Percentiles rank a stretch among this genome's conserved stretches.
Conservation (phyloP, 208 protist genomes). For the Trypanosoma cruzi region DNA sequence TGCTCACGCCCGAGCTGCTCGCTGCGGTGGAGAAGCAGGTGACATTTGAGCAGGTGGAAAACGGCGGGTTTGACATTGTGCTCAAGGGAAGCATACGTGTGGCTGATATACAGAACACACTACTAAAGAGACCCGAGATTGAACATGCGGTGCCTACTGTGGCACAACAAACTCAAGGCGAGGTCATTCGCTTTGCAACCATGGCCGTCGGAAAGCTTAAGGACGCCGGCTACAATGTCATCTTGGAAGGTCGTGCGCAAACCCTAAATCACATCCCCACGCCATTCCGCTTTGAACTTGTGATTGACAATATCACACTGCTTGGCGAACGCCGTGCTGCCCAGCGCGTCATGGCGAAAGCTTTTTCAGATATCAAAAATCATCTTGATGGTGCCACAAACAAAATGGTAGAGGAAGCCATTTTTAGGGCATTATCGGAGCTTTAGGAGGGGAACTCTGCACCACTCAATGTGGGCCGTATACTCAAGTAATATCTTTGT, state of each 20-base stretch:
- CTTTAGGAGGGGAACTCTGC: constrained; percentile 34
- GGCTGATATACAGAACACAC: constrained; percentile 87
- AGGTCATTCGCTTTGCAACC: constrained; percentile 87
- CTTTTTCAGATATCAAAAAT: constrained; percentile 45
- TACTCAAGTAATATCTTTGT: too few relatives aligned
- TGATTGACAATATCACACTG: constrained; percentile 69
- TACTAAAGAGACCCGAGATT: constrained; percentile 83
- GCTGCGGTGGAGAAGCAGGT: constrained; percentile 58
- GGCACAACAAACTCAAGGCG: constrained; percentile 91
- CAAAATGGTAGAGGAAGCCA: constrained; percentile 28
- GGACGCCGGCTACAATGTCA: constrained; percentile 83
- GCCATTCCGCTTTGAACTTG: constrained; percentile 85
- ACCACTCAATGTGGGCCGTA: too few relatives aligned
- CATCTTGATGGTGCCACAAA: constrained; percentile 24
- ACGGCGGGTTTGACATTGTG: constrained; percentile 65
- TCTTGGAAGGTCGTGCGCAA: constrained; percentile 89
- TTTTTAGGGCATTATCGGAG: constrained; percentile 29
- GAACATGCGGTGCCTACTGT: constrained; percentile 82
- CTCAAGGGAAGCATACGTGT: constrained; percentile 71
- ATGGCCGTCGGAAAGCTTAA: constrained; percentile 70
- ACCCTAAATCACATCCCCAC: constrained; percentile 90
- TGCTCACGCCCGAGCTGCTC: constrained; percentile 65
- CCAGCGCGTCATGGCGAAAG: constrained; percentile 88
- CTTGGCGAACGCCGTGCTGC: constrained; percentile 88
- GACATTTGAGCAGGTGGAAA: constrained; percentile 54